These are phyloP conservation scores for Cyberlindnera bimundalis DNA, from an alignment of 805 yeast species.

Conservation along the genomic window DNA sequence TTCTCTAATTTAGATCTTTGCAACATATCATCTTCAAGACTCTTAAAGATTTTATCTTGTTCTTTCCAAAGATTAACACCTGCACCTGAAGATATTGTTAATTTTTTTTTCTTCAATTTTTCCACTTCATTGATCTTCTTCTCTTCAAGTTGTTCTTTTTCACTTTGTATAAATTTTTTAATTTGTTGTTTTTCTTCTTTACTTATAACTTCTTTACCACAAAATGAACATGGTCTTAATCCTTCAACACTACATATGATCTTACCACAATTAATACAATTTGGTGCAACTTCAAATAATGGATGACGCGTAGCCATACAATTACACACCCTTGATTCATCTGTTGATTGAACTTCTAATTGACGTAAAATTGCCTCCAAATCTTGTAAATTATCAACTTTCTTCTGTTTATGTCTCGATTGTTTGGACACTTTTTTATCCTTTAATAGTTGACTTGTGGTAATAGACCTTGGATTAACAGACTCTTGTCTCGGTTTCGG, in stretches of 20 bases:
- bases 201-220: slow-evolving; percentile 66
- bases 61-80: slow-evolving; percentile 64
- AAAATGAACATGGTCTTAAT: slow-evolving; percentile 80
- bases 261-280: slow-evolving; percentile 91
- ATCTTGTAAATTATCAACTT: slow-evolving; percentile 56
- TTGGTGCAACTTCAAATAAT: slow-evolving; percentile 84
- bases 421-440: slow-evolving; percentile 29
- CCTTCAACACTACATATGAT: slow-evolving; percentile 91
- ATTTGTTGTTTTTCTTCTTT: slow-evolving; percentile 60
- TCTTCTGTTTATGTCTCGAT: slow-evolving; percentile 38
- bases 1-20: slow-evolving; percentile 32
- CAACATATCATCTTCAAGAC: slow-evolving; percentile 48
- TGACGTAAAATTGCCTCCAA: slow-evolving; percentile 59
- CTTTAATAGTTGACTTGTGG: not conserved
- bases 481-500: not conserved
- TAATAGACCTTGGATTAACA: no score
- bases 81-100: slow-evolving; percentile 55
- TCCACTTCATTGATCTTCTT: slow-evolving; percentile 11
- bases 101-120: slow-evolving; percentile 37
- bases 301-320: slow-evolving; percentile 92
- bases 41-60: slow-evolving; percentile 61
- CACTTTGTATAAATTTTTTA: slow-evolving; percentile 47
- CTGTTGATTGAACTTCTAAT: slow-evolving; percentile 38
- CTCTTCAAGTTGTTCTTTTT: slow-evolving; percentile 43
- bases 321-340: slow-evolving; percentile 43